Evolutionary conservation across 805 yeast genomes (phyloP).

Genomic region (Ogataea ramenticola): DNA sequence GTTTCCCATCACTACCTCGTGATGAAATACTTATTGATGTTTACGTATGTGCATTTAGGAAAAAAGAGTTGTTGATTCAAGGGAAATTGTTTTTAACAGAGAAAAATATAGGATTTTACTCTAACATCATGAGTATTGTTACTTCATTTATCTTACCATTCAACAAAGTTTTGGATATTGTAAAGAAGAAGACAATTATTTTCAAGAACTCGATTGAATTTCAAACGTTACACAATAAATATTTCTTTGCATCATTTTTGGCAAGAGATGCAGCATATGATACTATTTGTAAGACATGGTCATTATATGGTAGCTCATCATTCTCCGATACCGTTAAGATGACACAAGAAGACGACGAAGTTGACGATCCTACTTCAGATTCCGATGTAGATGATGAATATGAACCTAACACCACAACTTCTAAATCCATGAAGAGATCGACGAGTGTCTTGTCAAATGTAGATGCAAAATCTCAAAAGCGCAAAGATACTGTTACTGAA

Average conservation of each 20-base stretch:
- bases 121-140: conserved; percentile 62
- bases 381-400: conserved; percentile 18
- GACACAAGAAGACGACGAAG: conserved; percentile 20
- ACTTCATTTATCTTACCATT: conserved; percentile 52
- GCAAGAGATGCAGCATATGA: conserved; percentile 49
- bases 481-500: conserved; percentile 3
- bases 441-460: not conserved
- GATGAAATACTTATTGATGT: conserved; percentile 53
- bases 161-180: conserved; percentile 55
- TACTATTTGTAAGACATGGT: conserved; percentile 58
- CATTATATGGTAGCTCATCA: conserved; percentile 20
- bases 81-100: conserved; percentile 58
- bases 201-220: conserved; percentile 66
- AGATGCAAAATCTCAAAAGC: not conserved
- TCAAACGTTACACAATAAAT: conserved; percentile 54
- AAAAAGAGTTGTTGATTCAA: conserved; percentile 59
- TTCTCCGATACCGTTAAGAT: conserved; percentile 20
- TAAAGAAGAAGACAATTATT: conserved; percentile 56
- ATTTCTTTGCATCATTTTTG: conserved; percentile 58
- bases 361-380: conserved; percentile 21
- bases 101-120: conserved; percentile 51
- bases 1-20: conserved; percentile 44
- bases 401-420: conserved; percentile 1
- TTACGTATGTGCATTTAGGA: conserved; percentile 54
- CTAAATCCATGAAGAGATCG: not conserved